Base-by-base conservation (phyloP, 768 basidiomycete genomes). In the Austroboletus festivus region DNA sequence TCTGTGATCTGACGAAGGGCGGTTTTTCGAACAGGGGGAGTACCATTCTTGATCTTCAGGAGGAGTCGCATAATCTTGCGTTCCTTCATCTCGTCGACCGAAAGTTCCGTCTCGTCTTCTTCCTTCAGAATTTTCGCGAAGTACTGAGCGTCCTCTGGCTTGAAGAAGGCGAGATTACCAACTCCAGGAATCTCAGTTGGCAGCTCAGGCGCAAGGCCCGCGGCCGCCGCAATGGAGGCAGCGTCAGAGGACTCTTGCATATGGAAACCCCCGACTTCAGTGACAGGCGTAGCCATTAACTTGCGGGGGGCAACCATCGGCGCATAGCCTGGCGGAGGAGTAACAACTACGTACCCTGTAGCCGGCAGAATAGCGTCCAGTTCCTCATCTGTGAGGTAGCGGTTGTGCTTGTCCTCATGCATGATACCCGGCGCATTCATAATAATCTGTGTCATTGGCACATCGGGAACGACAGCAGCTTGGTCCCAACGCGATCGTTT, bases 21-120 rank as follows among this genome's bases (percentile, higher is more conserved):
- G 2, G 95, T 93, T 70, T 99, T 99, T 49, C 96, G 86, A 50
- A 97, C 93, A 11, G 96, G 95, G 22, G 96, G 96, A 3, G 95
- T 98, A 42, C 96, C 96, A 64, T 98, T 99, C 77, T 99, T 98
- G 72, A 99, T 98, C 72, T 98, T 98, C 58, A 99, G 79, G 45
- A 99, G 75, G 20, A 99, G 73, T 21, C 96, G 86, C 94, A 98
- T 97, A 60, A 98, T 98, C 70, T 98, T 99, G 63, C 95, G 85
- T 73, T 98, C 96, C 73, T 99, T 99, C 83, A 98, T 89, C 73
- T 99, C 96, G 42, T 98, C 96, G 8, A 98, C 88, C 1, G 88
- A 83, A 40, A 97, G 75, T 64, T 88, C 83, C 2, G 86, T 89
- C 70, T 98, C 96, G 59, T 97, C 93, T 68, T 95, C 94, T 71